phyloP scores from a whole-genome alignment of 345 rosid genomes.

The Acer campestre region DNA sequence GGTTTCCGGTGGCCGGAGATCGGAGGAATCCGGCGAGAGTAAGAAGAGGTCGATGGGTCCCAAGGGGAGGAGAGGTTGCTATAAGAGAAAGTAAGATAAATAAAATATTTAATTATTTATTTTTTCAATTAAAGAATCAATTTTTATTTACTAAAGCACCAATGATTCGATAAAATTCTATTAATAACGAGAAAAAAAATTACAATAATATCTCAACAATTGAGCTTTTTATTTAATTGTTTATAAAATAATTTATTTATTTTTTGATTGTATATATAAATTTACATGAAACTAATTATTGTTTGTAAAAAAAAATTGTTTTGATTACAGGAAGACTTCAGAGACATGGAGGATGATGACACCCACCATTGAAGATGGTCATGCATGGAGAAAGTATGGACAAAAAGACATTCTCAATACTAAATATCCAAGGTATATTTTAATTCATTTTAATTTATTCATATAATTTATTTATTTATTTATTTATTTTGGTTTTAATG shows the following conservation, averaged over 20 bases:
- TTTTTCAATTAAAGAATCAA: too few relatives aligned
- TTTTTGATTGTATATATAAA: too few relatives aligned
- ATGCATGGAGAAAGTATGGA: constrained; percentile 91
- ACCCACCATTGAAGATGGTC: constrained; percentile 47
- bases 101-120: neutral
- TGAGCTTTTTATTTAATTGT: too few relatives aligned
- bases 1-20: constrained; percentile 36
- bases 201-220: too few relatives aligned
- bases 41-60: constrained; percentile 37
- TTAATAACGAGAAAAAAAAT: too few relatives aligned
- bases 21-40: constrained; percentile 61
- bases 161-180: too few relatives aligned
- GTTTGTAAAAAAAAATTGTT: neutral
- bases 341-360: constrained; percentile 41
- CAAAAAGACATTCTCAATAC: constrained; percentile 76
- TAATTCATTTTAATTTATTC: neutral
- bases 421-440: constrained; percentile 60
- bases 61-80: constrained; percentile 65
- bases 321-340: constrained; percentile 48
- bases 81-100: constrained; percentile 74
- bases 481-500: neutral
- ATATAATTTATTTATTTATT: neutral
- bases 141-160: too few relatives aligned
- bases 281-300: too few relatives aligned
- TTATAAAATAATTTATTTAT: too few relatives aligned